A percentile compares a stretch with the other conserved stretches of the same genome.
phyloP scores from a whole-genome alignment of 176 grass and related monocot genomes.

The Bothriochloa decipiens region DNA sequence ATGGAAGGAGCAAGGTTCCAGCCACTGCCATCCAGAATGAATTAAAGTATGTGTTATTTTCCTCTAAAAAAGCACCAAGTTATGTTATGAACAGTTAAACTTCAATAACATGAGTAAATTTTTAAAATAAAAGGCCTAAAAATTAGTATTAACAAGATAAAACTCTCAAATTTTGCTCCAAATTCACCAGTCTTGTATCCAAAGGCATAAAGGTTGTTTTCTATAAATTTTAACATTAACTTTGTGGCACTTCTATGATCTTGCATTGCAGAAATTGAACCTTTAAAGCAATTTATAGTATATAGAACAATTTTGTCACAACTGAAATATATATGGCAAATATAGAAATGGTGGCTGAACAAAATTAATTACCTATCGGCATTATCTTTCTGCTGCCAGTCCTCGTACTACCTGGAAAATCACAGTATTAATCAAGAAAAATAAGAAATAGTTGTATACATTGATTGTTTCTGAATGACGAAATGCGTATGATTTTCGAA shows the following conservation, averaged over 20 bases:
- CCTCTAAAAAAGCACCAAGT: neutral
- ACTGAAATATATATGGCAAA: neutral
- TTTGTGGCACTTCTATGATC: neutral
- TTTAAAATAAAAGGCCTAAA: neutral
- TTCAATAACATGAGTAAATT: neutral
- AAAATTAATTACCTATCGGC: neutral
- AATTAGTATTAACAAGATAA: neutral
- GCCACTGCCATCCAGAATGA: slow-evolving; percentile 21
- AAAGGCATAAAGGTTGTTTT: neutral
- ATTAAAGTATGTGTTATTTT: neutral
- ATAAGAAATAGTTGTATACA: neutral
- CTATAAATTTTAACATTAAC: neutral
- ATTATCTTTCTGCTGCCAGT: neutral
- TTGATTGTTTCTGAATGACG: neutral
- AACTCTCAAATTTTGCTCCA: neutral
- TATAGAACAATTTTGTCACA: neutral
- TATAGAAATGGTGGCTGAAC: neutral
- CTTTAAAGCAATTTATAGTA: neutral
- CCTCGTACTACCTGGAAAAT: neutral
- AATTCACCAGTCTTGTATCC: neutral
- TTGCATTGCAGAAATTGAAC: neutral
- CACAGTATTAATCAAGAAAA: neutral
- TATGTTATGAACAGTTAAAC: neutral
- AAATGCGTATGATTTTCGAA: neutral
- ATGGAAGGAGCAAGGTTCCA: slow-evolving; percentile 25